Percentiles rank a stretch among this genome's conserved stretches.
Conservation (phyloP, 345 rosid genomes). For the Salix purpurea region DNA sequence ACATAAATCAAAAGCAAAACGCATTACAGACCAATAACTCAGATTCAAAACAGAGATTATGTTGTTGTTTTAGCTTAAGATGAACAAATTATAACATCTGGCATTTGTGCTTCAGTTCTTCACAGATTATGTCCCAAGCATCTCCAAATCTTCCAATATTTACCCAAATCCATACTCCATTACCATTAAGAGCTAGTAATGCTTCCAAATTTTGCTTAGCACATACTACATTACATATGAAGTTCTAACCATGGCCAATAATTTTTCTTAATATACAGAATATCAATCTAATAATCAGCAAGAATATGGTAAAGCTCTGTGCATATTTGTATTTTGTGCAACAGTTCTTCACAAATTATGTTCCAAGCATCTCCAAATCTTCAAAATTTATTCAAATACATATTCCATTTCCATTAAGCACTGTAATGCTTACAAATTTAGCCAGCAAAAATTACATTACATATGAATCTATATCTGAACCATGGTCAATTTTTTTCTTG, state of each 20-base stretch:
- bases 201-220: background rate
- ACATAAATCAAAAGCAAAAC: background rate
- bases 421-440: background rate
- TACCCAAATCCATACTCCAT: background rate
- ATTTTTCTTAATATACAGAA: background rate
- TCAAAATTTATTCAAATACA: background rate
- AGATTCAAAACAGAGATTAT: background rate
- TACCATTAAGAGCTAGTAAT: background rate
- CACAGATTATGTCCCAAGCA: background rate
- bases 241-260: background rate
- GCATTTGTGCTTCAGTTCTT: background rate
- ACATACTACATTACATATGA: background rate
- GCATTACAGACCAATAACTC: background rate
- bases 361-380: background rate
- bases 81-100: background rate
- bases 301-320: background rate
- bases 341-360: background rate
- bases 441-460: background rate
- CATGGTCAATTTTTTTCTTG: background rate
- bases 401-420: background rate
- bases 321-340: background rate
- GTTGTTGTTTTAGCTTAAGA: background rate
- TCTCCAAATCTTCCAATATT: background rate
- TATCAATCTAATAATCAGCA: background rate
- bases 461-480: background rate